phyloP scores from a whole-genome alignment of 129 eudicot genomes.

The Escallonia rubra region DNA sequence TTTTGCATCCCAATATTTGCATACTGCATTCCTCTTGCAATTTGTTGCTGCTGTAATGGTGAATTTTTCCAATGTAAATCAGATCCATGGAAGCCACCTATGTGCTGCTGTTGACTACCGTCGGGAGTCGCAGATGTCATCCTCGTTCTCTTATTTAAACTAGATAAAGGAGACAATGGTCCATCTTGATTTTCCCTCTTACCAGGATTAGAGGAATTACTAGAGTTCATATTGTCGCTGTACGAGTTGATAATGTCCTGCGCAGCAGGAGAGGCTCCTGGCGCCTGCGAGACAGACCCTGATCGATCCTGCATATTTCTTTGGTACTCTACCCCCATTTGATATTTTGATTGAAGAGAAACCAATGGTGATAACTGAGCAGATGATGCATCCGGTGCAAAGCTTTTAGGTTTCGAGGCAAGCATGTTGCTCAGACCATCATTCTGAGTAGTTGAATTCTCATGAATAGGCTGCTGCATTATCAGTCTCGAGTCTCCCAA shows the following conservation, averaged over 20 bases:
- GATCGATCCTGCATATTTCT: conserved; percentile 59
- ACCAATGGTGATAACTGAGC: conserved; percentile 41
- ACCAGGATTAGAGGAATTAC: conserved; percentile 42
- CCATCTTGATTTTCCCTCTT: conserved; percentile 85
- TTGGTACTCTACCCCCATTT: conserved; percentile 52
- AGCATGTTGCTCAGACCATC: conserved; percentile 43
- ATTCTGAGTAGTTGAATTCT: conserved; percentile 47
- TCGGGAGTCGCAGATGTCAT: conserved; percentile 42
- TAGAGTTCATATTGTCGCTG: conserved; percentile 40
- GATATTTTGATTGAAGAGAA: conserved; percentile 64
- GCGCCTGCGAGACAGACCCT: conserved; percentile 35
- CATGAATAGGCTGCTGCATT: conserved; percentile 47
- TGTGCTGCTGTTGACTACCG: conserved; percentile 52
- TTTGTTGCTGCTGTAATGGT: conserved; percentile 57
- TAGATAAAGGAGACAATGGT: conserved; percentile 45
- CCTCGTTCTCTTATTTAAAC: conserved; percentile 59
- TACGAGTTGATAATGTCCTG: conserved; percentile 66
- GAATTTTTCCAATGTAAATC: conserved; percentile 58
- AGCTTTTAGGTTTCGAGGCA: conserved; percentile 32
- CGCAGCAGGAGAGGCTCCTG: conserved; percentile 47
- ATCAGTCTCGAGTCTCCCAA: conserved; percentile 34
- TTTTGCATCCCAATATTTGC: conserved; percentile 54
- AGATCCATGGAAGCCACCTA: conserved; percentile 41
- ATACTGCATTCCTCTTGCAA: conserved; percentile 61
- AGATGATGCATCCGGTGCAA: conserved; percentile 29